Evolutionary conservation across 73 alveolate species (phyloP).

Genomic region (Tetrahymena thermophila): DNA sequence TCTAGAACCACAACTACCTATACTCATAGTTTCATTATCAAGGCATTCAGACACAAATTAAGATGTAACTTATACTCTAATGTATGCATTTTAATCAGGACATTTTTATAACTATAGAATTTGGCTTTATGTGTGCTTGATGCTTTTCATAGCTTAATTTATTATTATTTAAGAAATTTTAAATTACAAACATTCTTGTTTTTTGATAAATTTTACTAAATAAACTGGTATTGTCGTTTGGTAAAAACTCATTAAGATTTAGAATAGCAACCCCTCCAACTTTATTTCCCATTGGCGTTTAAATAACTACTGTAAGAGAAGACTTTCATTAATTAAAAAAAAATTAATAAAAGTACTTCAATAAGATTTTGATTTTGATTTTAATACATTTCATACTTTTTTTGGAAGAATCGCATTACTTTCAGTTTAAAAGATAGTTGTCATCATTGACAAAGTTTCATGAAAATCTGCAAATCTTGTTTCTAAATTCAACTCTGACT

Average conservation of each 20-base stretch:
- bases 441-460: neutral
- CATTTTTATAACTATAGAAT: neutral
- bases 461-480: neutral
- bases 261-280: neutral
- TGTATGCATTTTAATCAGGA: neutral
- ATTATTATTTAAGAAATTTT: neutral
- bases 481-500: neutral
- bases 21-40: neutral
- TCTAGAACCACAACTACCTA: neutral
- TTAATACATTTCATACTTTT: neutral
- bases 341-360: neutral
- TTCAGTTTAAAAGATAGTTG: neutral
- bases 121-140: neutral
- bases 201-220: neutral
- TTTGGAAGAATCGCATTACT: neutral
- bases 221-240: neutral
- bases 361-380: neutral
- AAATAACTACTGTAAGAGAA: neutral
- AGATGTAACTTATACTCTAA: neutral
- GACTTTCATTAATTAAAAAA: neutral
- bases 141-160: neutral
- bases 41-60: neutral
- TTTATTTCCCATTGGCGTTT: neutral
- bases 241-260: neutral
- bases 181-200: neutral